phyloP scores from a whole-genome alignment of 768 basidiomycete genomes.

The Trametes sanguinea region DNA sequence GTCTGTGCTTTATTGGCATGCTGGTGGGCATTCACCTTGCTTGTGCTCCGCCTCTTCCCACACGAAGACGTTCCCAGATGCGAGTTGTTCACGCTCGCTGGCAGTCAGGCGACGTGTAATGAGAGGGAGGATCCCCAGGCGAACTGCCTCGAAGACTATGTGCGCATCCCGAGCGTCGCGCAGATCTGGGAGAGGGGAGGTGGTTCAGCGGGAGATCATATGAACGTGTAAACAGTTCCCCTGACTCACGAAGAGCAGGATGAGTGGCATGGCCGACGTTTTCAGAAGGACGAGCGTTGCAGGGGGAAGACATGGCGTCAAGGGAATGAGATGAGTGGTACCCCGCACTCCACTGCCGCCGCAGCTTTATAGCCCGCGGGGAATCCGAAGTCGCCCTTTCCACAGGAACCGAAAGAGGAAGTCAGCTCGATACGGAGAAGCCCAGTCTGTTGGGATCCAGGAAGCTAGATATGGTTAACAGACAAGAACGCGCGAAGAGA shows the following conservation, averaged over 20 bases:
- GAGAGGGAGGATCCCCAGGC: slow-evolving; percentile 67
- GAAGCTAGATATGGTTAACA: slow-evolving; percentile 17
- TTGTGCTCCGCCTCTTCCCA: slow-evolving; percentile 85
- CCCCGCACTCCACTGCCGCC: slow-evolving; percentile 17
- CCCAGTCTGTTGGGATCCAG: slow-evolving; percentile 17
- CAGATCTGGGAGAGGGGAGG: slow-evolving; percentile 49
- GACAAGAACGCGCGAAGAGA: slow-evolving; percentile 20
- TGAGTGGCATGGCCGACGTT: slow-evolving; percentile 31
- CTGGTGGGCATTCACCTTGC: slow-evolving; percentile 27
- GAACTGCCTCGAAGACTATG: slow-evolving; percentile 73
- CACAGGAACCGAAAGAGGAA: slow-evolving; percentile 28
- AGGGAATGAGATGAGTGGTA: slow-evolving; percentile 10
- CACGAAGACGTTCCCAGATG: slow-evolving; percentile 77
- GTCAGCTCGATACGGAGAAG: slow-evolving; percentile 19
- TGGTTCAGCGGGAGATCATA: not conserved
- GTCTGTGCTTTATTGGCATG: slow-evolving; percentile 24
- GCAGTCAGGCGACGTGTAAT: slow-evolving; percentile 70
- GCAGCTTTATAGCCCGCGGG: slow-evolving; percentile 26
- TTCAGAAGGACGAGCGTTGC: slow-evolving; percentile 14
- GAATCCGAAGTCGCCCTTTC: slow-evolving; percentile 25
- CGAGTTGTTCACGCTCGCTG: slow-evolving; percentile 67
- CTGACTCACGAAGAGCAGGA: slow-evolving; percentile 34
- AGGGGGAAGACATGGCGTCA: slow-evolving; percentile 16
- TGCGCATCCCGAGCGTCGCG: slow-evolving; percentile 82
- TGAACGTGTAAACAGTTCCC: not conserved